phyloP scores from a whole-genome alignment of 192 early-diverging fungal genomes.

The Coemansia sp. region DNA sequence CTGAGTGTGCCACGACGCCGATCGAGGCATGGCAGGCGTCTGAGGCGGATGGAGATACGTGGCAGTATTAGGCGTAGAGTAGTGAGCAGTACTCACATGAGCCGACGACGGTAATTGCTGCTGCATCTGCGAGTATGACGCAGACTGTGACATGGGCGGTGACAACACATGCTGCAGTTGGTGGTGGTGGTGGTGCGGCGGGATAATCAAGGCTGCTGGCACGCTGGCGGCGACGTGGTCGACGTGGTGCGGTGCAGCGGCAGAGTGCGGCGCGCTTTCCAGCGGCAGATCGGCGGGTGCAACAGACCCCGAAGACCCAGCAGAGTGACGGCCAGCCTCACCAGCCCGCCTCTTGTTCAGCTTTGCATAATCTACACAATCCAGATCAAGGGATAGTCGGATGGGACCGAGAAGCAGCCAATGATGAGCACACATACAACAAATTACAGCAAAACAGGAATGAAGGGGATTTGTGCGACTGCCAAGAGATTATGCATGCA shows the following conservation, averaged over 20 bases:
- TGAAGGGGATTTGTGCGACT: too few species aligned
- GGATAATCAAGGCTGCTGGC: not conserved
- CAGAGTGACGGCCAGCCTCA: conserved; percentile 23
- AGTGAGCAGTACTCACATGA: not conserved
- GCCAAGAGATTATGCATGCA: conserved; percentile 1
- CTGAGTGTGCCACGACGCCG: conserved; percentile 6
- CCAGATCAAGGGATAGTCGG: not conserved
- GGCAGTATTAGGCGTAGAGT: conserved; percentile 5
- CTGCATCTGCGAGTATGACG: not conserved
- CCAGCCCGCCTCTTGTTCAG: conserved; percentile 52
- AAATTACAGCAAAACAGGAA: too few species aligned
- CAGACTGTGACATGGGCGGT: not conserved
- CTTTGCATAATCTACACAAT: conserved; percentile 52
- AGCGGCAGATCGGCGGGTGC: not conserved
- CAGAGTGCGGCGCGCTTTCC: not conserved
- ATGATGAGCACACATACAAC: too few species aligned
- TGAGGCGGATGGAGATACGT: not conserved
- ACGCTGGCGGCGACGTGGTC: not conserved
- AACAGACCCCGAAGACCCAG: conserved; percentile 1
- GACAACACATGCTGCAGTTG: too few species aligned
- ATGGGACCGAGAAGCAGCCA: too few species aligned
- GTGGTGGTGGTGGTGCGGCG: conserved; percentile 1
- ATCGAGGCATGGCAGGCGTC: not conserved
- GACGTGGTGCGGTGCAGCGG: not conserved
- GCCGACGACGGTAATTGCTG: not conserved